Evolutionary conservation across 1,139 yeast genomes (phyloP).

Genomic region (Candida labiduridarum): DNA sequence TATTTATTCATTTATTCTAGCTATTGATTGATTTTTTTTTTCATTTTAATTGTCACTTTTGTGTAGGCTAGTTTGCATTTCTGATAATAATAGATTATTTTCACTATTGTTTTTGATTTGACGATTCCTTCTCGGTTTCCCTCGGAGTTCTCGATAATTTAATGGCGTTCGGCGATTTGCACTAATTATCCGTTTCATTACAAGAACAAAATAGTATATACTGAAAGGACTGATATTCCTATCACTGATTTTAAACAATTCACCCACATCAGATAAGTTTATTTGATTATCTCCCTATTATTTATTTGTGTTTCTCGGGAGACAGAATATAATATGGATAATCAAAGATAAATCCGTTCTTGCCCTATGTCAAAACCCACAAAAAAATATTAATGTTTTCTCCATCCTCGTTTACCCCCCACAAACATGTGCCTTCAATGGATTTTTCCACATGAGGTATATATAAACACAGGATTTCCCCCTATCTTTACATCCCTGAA

Average conservation of each 20-base stretch:
- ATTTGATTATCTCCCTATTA: too few relatives aligned
- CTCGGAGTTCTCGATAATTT: too few relatives aligned
- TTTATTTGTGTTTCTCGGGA: too few relatives aligned
- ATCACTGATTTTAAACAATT: neutral
- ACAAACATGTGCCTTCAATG: neutral
- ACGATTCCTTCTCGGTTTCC: too few relatives aligned
- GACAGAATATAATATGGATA: neutral
- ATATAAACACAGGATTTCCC: neutral
- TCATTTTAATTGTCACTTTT: neutral
- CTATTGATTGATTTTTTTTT: neutral
- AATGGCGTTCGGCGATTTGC: too few relatives aligned
- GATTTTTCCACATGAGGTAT: neutral
- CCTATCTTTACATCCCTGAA: too few relatives aligned
- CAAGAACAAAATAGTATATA: too few relatives aligned
- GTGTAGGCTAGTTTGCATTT: neutral
- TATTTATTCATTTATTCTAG: neutral
- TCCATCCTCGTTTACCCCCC: too few relatives aligned
- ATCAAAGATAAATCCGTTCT: conserved; percentile 1
- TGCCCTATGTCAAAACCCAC: too few relatives aligned
- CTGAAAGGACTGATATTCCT: too few relatives aligned
- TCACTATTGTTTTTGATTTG: neutral
- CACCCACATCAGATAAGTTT: neutral
- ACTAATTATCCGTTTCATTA: too few relatives aligned
- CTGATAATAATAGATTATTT: neutral
- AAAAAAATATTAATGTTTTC: too few relatives aligned